Evolutionary conservation across 2,329 filamentous ascomycete species (phyloP), one percentile per base, ranked within the genome.

Genomic region (Aspergillus ruber): DNA sequence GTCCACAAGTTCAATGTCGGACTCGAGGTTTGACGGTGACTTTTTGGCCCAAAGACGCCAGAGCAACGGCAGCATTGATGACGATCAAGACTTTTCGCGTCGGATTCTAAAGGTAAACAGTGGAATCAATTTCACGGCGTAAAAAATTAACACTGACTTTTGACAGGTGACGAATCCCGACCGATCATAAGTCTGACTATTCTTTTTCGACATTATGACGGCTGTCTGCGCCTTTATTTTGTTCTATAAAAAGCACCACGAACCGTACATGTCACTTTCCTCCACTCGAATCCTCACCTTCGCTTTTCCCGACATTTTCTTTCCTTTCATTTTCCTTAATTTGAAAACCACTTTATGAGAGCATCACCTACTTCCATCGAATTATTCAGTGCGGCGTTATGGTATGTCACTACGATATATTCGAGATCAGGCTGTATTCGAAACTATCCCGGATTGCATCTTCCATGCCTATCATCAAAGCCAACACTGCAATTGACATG

Each of bases 81-180:
- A 97, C 68, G 94, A 96, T 71, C 84, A 95, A 71, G 91, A 97
- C 69, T 97, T 95, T 74, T 96, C 91, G 53, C 83, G 91, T 73
- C 86, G 88, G 73, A 96, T 97, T 70, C 80, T 97, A 64, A 88
- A 94, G 83, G 91, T 95, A 79, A 56, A 81, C 74, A 41, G 13
- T 27, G 8, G 8, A 10, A 29, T 42, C 23, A 4, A 5, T 13
- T 13, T 23, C n/a, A 8, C 3, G 2, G 33, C n/a, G 8, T 18
- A 17, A 23, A 13, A 23, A 2, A 8, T n/a, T n/a, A 27, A 36
- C 4, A 13, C 48, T 56, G 23, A 54, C 44, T 7, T 35, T 23
- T 15, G 4, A 6, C 42, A 64, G 62, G 64, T 67, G 42, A 65
- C 63, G 5, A 67, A 67, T 49, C 64, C 63, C 10, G 63, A 66